These are phyloP conservation scores for Calonectria pseudoturangicola DNA, from an alignment of 2,329 filamentous ascomycete species.

Conservation along the genomic window DNA sequence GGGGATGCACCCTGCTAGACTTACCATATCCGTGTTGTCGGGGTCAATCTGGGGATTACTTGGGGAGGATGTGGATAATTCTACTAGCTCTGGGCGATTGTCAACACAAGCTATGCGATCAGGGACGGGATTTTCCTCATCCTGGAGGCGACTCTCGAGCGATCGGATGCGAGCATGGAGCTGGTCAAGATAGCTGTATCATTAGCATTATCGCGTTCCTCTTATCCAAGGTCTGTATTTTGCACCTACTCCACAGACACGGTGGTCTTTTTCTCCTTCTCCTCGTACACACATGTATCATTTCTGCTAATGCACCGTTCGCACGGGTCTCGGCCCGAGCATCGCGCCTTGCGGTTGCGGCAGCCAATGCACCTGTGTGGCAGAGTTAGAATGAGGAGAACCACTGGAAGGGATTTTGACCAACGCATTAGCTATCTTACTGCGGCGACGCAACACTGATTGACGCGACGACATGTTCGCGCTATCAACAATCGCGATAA, in stretches of 20 bases:
- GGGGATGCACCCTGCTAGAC: neutral
- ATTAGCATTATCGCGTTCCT: neutral
- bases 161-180: conserved; percentile 44
- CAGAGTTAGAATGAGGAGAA: neutral
- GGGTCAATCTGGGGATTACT: neutral
- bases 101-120: too few species aligned
- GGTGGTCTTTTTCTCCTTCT: conserved; percentile 46
- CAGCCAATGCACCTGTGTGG: conserved; percentile 43
- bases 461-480: neutral
- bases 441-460: neutral
- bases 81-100: neutral
- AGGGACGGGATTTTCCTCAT: neutral
- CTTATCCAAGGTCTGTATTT: too few species aligned
- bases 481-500: neutral
- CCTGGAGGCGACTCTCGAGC: conserved; percentile 40
- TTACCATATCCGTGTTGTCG: neutral
- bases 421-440: conserved; percentile 17
- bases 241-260: conserved; percentile 42
- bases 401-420: neutral
- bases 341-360: conserved; percentile 47
- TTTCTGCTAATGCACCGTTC: conserved; percentile 45
- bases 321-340: conserved; percentile 45
- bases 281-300: conserved; percentile 44
- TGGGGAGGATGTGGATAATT: neutral
- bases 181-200: conserved; percentile 44